These are phyloP conservation scores for Kwoniella shandongensis DNA, from an alignment of 768 basidiomycete genomes.

Conservation along the genomic window DNA sequence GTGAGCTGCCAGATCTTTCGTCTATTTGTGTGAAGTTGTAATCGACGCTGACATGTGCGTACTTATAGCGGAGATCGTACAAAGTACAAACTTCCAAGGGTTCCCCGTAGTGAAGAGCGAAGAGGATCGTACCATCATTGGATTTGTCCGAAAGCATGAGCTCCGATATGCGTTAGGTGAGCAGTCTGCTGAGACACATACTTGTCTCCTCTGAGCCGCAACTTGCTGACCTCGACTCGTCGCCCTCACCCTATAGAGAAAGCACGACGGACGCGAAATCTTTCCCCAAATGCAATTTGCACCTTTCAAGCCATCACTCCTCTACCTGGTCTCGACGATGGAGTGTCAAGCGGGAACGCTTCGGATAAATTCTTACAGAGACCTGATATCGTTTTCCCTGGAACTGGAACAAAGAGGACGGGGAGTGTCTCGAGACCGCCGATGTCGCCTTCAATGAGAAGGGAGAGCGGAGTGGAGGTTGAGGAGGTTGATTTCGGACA, in stretches of 20 bases:
- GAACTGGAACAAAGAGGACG: slow-evolving; percentile 17
- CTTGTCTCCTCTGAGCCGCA: too few relatives aligned
- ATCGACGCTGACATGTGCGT: slow-evolving; percentile 9
- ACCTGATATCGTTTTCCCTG: slow-evolving; percentile 40
- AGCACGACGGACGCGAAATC: slow-evolving; percentile 64
- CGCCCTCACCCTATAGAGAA: too few relatives aligned
- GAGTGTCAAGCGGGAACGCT: not conserved
- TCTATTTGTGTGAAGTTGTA: not conserved
- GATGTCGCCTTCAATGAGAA: slow-evolving; percentile 9
- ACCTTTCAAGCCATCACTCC: slow-evolving; percentile 62
- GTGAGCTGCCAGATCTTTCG: too few relatives aligned
- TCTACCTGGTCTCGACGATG: slow-evolving; percentile 8
- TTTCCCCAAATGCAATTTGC: slow-evolving; percentile 68
- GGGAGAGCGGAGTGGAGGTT: slow-evolving; percentile 37
- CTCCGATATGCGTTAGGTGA: slow-evolving; percentile 80
- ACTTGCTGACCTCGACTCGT: not conserved
- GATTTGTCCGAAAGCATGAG: slow-evolving; percentile 85
- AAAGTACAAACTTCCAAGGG: slow-evolving; percentile 75
- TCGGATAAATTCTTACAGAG: slow-evolving; percentile 17
- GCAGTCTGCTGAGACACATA: too few relatives aligned
- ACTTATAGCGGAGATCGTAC: slow-evolving; percentile 66
- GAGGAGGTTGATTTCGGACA: slow-evolving; percentile 62
- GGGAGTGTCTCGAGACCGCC: slow-evolving; percentile 7
- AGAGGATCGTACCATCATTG: slow-evolving; percentile 66
- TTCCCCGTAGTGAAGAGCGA: slow-evolving; percentile 77